Evolutionary conservation across 2,329 filamentous ascomycete genomes (phyloP).

Genomic region (Ascochyta lentis): DNA sequence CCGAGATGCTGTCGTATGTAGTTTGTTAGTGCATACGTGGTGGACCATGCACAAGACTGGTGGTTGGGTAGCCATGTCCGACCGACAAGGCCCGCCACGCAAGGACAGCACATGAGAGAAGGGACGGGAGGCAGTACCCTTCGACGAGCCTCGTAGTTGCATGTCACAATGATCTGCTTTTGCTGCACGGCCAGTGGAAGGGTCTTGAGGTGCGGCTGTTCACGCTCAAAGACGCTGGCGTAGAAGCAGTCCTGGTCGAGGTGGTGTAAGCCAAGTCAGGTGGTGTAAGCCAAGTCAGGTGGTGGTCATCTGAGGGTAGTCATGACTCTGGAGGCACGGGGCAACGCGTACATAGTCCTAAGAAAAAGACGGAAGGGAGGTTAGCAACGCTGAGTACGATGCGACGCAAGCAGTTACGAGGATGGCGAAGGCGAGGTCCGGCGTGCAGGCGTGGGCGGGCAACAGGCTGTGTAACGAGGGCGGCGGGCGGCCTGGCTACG

Average conservation of each 20-base stretch:
- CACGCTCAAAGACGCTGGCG: conserved; percentile 85
- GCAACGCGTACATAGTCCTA: conserved; percentile 42
- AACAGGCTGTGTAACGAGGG: conserved; percentile 26
- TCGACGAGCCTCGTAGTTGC: conserved; percentile 86
- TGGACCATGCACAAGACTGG: not conserved
- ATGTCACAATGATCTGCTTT: conserved; percentile 75
- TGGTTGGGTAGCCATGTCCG: conserved; percentile 3
- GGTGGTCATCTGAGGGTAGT: conserved; percentile 8
- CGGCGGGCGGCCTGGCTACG: conserved; percentile 22
- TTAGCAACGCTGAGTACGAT: conserved; percentile 30
- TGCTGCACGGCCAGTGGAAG: conserved; percentile 85
- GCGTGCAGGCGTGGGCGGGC: conserved; percentile 16
- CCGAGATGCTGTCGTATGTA: not conserved
- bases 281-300: conserved; percentile 23
- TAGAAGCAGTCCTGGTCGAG: conserved; percentile 90
- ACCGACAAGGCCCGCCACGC: not conserved
- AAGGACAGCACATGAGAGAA: conserved; percentile 4
- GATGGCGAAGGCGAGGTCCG: conserved; percentile 16
- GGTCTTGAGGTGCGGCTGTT: conserved; percentile 73
- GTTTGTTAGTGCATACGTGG: not conserved
- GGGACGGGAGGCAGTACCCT: conserved; percentile 50
- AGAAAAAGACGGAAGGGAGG: conserved; percentile 18
- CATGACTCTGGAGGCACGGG: conserved; percentile 13
- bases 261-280: conserved; percentile 24
- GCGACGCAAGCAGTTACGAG: conserved; percentile 23